Evolutionary conservation across 2,329 filamentous ascomycete genomes (phyloP).

Genomic region (Penicillium crustosum): DNA sequence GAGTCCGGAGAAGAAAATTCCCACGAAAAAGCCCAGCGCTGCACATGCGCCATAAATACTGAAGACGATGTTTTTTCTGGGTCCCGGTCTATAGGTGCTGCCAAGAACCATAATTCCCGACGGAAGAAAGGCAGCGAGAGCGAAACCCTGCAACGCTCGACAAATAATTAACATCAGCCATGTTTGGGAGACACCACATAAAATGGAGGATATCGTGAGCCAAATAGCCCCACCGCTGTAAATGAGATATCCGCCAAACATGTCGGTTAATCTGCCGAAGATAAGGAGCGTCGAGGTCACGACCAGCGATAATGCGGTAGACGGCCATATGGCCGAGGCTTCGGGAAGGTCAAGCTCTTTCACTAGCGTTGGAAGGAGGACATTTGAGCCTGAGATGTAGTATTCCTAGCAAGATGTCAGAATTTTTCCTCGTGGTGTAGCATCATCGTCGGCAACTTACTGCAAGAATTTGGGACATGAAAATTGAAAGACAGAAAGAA

Average conservation of each 20-base stretch:
- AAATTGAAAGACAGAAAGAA: slow-evolving; percentile 62
- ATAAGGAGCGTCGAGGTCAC: slow-evolving; percentile 51
- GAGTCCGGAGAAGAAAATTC: slow-evolving; percentile 65
- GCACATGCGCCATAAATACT: slow-evolving; percentile 58
- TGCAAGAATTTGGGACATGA: slow-evolving; percentile 63
- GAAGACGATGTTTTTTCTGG: slow-evolving; percentile 67
- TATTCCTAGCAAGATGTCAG: slow-evolving; percentile 56
- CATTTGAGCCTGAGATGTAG: slow-evolving; percentile 72
- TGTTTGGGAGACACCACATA: slow-evolving; percentile 68
- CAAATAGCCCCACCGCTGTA: slow-evolving; percentile 62
- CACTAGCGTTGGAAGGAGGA: slow-evolving; percentile 66
- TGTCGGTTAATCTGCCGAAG: slow-evolving; percentile 58
- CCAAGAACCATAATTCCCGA: slow-evolving; percentile 67
- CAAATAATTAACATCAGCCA: slow-evolving; percentile 70
- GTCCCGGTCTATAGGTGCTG: slow-evolving; percentile 64
- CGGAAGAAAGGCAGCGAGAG: slow-evolving; percentile 69
- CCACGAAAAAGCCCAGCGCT: slow-evolving; percentile 52
- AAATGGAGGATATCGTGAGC: slow-evolving; percentile 67
- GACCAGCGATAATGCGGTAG: slow-evolving; percentile 53
- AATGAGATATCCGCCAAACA: slow-evolving; percentile 64
- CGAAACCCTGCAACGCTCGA: slow-evolving; percentile 72
- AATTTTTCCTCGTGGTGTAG: neutral
- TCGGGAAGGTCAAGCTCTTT: slow-evolving; percentile 64
- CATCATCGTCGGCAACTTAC: slow-evolving; percentile 37
- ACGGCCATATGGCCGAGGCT: slow-evolving; percentile 58